phyloP scores from a whole-genome alignment of 805 yeast species.

The Ogataea philodendri region DNA sequence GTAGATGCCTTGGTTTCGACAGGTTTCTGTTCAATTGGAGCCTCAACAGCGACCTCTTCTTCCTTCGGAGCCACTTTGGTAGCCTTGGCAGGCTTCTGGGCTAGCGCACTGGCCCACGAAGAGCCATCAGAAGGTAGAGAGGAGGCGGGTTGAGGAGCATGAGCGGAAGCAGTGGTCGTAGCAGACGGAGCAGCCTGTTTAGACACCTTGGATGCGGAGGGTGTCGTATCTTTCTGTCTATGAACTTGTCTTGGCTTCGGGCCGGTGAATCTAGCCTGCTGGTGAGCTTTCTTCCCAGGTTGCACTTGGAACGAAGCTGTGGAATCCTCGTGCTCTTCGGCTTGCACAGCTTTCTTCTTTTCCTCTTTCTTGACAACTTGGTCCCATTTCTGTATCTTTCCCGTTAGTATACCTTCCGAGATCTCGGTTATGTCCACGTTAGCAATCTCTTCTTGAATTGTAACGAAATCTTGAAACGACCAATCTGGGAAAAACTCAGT shows the following conservation, averaged over 20 bases:
- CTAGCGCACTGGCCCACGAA: constrained; percentile 37
- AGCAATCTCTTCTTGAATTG: constrained; percentile 68
- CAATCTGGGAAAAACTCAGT: constrained; percentile 93
- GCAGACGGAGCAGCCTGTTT: constrained; percentile 8
- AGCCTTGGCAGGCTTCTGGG: constrained; percentile 25
- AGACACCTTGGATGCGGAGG: constrained; percentile 10
- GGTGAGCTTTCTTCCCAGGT: constrained; percentile 18
- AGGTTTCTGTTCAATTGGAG: constrained; percentile 10
- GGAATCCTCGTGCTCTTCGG: constrained; percentile 20
- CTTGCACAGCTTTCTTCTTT: constrained; percentile 40
- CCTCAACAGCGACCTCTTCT: constrained; percentile 13
- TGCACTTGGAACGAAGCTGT: constrained; percentile 9
- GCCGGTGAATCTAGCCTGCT: constrained; percentile 14
- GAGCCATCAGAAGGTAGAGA: constrained; percentile 24
- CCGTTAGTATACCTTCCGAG: constrained; percentile 84
- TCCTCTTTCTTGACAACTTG: constrained; percentile 75
- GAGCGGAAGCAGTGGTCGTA: constrained; percentile 10
- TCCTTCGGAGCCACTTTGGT: constrained; percentile 12
- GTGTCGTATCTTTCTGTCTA: constrained; percentile 16
- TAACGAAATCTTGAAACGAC: constrained; percentile 78
- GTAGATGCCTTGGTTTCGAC: constrained; percentile 8
- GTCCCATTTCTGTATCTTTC: constrained; percentile 91
- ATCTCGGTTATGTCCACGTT: constrained; percentile 71
- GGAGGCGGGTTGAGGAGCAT: constrained; percentile 18
- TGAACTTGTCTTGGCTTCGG: constrained; percentile 18